A percentile compares a stretch with the other conserved stretches of the same genome.
These are phyloP conservation scores for Fraxinus floribunda DNA, from an alignment of 305 asterid species.

Conservation along the genomic window DNA sequence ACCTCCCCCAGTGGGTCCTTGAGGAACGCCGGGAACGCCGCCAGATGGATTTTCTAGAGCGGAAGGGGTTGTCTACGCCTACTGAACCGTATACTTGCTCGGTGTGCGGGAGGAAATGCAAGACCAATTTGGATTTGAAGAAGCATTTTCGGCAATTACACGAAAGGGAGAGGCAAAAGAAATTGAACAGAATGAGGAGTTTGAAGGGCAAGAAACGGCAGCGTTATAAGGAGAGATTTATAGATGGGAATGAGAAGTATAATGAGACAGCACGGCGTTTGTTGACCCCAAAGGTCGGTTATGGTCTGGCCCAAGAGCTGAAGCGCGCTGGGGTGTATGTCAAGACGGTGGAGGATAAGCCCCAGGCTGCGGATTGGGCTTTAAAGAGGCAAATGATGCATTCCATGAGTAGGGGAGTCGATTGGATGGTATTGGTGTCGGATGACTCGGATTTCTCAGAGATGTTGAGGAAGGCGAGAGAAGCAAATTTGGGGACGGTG, in stretches of 20 bases:
- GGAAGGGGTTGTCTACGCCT: conserved; percentile 45
- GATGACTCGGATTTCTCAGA: conserved; percentile 89
- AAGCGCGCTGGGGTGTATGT: conserved; percentile 87
- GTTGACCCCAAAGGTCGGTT: conserved; percentile 66
- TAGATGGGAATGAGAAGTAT: conserved; percentile 76
- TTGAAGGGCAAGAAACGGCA: conserved; percentile 87
- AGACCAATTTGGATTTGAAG: conserved; percentile 62
- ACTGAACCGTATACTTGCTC: conserved; percentile 60
- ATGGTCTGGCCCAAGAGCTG: conserved; percentile 77
- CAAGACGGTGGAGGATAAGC: conserved; percentile 87
- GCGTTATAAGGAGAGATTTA: conserved; percentile 70
- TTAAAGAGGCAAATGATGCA: conserved; percentile 88
- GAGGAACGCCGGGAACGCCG: conserved; percentile 73
- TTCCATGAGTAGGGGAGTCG: conserved; percentile 82
- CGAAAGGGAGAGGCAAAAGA: conserved; percentile 84
- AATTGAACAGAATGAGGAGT: conserved; percentile 67
- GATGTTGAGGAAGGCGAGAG: conserved; percentile 76
- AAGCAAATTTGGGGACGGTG: conserved; percentile 82
- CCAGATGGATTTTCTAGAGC: conserved; percentile 56
- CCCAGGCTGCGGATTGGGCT: conserved; percentile 97
- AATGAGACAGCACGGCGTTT: conserved; percentile 67
- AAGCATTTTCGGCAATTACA: conserved; percentile 81
- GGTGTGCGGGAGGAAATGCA: conserved; percentile 80
- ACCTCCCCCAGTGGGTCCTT: conserved; percentile 82
- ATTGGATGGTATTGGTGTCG: conserved; percentile 82